phyloP scores from a whole-genome alignment of 2,329 filamentous ascomycete species.

The Atkinsonella texensis region DNA sequence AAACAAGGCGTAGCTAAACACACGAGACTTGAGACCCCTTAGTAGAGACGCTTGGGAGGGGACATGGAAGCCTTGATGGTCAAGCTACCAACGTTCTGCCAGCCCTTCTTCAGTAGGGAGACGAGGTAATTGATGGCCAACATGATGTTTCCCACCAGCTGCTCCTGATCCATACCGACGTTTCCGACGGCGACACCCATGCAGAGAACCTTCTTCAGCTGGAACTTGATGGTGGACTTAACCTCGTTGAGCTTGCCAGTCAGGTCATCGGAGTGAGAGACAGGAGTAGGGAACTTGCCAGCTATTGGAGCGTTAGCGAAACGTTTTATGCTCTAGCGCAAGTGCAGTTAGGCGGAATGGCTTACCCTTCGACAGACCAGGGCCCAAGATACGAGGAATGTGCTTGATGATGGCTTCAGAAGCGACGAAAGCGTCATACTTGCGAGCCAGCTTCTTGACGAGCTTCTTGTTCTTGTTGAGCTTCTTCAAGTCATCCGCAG shows the following conservation, averaged over 20 bases:
- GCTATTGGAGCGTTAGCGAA: conserved; percentile 39
- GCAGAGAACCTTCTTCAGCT: conserved; percentile 99
- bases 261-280: conserved; percentile 94
- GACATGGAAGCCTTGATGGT: conserved; percentile 99
- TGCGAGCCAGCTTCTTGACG: conserved; percentile 99
- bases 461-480: conserved; percentile 99
- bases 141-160: conserved; percentile 98
- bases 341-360: conserved; percentile 21
- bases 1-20: conserved; percentile 10
- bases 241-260: conserved; percentile 94
- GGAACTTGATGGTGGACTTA: conserved; percentile 99
- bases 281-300: conserved; percentile 98
- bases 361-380: conserved; percentile 91
- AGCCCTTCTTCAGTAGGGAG: conserved; percentile 99
- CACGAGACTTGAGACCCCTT: conserved; percentile 28
- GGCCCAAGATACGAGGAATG: conserved; percentile 98
- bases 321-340: no score
- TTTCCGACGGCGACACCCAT: conserved; percentile 99
- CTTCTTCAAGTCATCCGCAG: conserved; percentile 98
- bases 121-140: conserved; percentile 99
- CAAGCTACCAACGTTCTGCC: conserved; percentile 99
- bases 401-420: conserved; percentile 98
- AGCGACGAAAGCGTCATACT: conserved; percentile 99
- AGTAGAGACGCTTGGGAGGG: conserved; percentile 96
- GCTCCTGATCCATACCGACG: conserved; percentile 92